Conservation (phyloP, 2,329 filamentous ascomycete species). For the Xylaria arbuscula region DNA sequence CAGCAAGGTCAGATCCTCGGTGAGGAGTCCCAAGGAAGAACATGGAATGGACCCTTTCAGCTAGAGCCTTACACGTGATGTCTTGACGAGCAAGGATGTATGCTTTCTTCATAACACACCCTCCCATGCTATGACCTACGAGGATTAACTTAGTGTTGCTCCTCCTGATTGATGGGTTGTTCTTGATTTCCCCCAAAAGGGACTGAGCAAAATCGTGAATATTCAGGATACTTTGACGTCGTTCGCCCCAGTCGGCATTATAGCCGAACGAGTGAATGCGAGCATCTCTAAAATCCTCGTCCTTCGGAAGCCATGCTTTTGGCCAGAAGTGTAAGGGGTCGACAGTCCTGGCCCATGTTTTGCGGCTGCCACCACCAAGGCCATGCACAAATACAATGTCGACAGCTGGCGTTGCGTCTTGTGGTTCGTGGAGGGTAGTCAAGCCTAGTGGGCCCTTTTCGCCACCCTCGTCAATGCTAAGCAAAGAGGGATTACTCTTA, state of each 20-base stretch:
- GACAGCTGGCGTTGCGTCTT: constrained; percentile 15
- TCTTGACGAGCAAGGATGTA: constrained; percentile 53
- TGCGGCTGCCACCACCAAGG: constrained; percentile 33
- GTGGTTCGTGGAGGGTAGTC: constrained; percentile 31
- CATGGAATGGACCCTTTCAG: constrained; percentile 49
- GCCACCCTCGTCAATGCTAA: constrained; percentile 8
- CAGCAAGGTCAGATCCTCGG: constrained; percentile 54
- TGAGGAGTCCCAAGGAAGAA: constrained; percentile 58
- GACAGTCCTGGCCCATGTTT: constrained; percentile 32
- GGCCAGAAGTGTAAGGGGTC: constrained; percentile 35
- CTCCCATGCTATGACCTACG: constrained; percentile 61
- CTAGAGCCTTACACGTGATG: constrained; percentile 45
- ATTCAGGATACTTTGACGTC: constrained; percentile 39
- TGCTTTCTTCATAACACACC: constrained; percentile 53
- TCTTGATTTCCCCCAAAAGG: constrained; percentile 49
- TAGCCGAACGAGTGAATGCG: constrained; percentile 39
- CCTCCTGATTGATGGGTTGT: constrained; percentile 46
- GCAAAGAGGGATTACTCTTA: constrained; percentile 16
- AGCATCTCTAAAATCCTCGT: constrained; percentile 27
- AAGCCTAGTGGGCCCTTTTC: constrained; percentile 33
- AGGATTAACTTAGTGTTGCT: constrained; percentile 53
- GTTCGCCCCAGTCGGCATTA: constrained; percentile 36
- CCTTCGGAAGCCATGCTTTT: constrained; percentile 35
- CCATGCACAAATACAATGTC: constrained; percentile 38
- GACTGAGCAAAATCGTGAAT: constrained; percentile 52